Conservation (phyloP, 768 basidiomycete species). For the Amanita polypyramis region DNA sequence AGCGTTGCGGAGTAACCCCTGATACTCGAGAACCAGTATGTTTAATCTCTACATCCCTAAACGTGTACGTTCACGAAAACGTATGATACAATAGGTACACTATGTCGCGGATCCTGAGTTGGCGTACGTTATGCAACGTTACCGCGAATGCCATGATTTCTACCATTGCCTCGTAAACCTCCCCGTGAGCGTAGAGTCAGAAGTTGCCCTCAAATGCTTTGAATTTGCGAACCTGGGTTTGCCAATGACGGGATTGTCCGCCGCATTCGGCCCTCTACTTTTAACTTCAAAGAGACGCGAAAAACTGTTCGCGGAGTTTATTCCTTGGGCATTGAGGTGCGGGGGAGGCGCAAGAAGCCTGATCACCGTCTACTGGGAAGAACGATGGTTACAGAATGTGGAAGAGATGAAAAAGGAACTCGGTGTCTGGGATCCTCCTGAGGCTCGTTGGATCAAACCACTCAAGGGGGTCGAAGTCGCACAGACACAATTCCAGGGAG, state of each 20-base stretch:
- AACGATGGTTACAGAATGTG: conserved; percentile 79
- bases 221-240: conserved; percentile 89
- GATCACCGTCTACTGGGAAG: conserved; percentile 93
- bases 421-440: conserved; percentile 77
- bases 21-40: conserved; percentile 86
- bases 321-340: conserved; percentile 87
- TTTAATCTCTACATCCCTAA: conserved; percentile 7
- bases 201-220: conserved; percentile 90
- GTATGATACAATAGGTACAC: conserved; percentile 53
- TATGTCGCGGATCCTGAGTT: conserved; percentile 93
- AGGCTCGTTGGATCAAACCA: conserved; percentile 57
- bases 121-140: conserved; percentile 96
- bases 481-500: conserved; percentile 13
- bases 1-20: conserved; percentile 80
- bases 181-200: conserved; percentile 83
- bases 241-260: conserved; percentile 78
- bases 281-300: conserved; percentile 45
- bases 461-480: conserved; percentile 52
- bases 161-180: conserved; percentile 88
- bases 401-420: conserved; percentile 79
- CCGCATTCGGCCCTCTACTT: conserved; percentile 68
- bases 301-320: conserved; percentile 67
- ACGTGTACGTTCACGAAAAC: neutral
- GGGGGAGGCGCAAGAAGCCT: conserved; percentile 67
- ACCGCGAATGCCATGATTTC: conserved; percentile 96